Conservation (phyloP, 2,329 filamentous ascomycete species). For the Cladobotryum mycophilum region DNA sequence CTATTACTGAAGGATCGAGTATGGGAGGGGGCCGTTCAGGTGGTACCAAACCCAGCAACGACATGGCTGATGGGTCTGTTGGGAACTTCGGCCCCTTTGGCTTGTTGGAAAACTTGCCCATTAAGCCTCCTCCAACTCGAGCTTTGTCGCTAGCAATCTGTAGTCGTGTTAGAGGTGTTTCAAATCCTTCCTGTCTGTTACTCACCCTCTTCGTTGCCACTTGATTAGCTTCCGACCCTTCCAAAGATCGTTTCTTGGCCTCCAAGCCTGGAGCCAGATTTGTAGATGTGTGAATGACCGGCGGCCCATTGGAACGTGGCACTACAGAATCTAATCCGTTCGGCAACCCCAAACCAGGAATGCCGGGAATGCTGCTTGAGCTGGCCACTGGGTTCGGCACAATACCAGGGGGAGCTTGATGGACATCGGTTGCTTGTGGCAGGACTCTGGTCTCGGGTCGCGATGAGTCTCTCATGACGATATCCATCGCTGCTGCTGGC, state of each 20-base stretch:
- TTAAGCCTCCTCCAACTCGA: conserved; percentile 26
- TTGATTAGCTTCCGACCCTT: conserved; percentile 27
- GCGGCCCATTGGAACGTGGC: conserved; percentile 26
- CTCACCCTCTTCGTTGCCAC: conserved; percentile 37
- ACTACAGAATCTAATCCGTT: conserved; percentile 2
- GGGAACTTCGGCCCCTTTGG: conserved; percentile 24
- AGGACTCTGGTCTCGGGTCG: neutral
- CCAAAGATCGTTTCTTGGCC: conserved; percentile 38
- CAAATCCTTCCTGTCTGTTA: conserved; percentile 10
- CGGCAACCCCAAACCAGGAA: neutral
- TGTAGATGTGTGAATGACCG: conserved; percentile 34
- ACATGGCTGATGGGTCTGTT: conserved; percentile 48
- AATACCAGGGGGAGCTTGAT: neutral
- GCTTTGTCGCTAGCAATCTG: conserved; percentile 26
- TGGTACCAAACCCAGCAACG: conserved; percentile 42
- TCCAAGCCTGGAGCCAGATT: conserved; percentile 16
- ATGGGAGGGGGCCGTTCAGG: conserved; percentile 36
- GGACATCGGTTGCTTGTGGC: neutral
- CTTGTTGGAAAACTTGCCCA: conserved; percentile 32
- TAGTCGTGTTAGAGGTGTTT: conserved; percentile 19
- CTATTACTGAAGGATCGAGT: conserved; percentile 11
- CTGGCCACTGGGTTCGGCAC: neutral
- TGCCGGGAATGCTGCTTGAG: conserved; percentile 11
- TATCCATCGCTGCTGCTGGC: conserved; percentile 4
- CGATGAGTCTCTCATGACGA: conserved; percentile 13